Base-by-base conservation (phyloP, 345 rosid species). In the Boechera divaricarpa region DNA sequence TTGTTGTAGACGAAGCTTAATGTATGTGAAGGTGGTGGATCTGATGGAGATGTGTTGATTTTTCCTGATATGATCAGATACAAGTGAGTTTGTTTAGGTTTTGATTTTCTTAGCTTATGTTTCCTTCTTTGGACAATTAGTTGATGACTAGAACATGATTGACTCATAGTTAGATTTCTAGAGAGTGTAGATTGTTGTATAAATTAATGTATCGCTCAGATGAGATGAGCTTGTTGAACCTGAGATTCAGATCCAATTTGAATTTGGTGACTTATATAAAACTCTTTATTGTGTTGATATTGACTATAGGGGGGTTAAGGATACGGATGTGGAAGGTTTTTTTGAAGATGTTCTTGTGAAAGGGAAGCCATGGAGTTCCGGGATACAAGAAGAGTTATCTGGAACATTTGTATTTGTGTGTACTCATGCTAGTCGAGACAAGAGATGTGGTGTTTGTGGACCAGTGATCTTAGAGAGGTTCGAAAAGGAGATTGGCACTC, bases 391-490 rank as follows among this genome's bases (percentile, higher is more conserved):
- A 78, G 64, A 54, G 38, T 35, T 94, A 51, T 63, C 84, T 13
- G 97, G 97, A 16, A 83, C 91, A 1, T 79, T 85, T 81, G 80
- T 94, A 8, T 94, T 94, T 42, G 95, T 94, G 28, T 94, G 98
- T 63, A 88, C 96, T 70, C 98, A 94, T 77, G 92, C 86, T 45
- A 91, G 85, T 80, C 88, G 94, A 18, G 98, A 94, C 77, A 88
- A 83, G 85, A 86, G 98, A 69, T 94, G 97, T 38, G 98, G 97
- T 55, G 97, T 94, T 63, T 94, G 98, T 80, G 98, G 98, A 67
- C 97, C 98, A 0, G 82, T 80, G 56, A 93, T 94, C 26, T 87
- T 92, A 11, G 86, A 89, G 36, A 94, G 84, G 76, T 84, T 94
- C 42, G 80, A 79, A 4, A 77, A 86, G 75, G 98, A 87, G 81